Evolutionary conservation across 805 yeast genomes (phyloP).

Genomic region (Starmerella floricola): DNA sequence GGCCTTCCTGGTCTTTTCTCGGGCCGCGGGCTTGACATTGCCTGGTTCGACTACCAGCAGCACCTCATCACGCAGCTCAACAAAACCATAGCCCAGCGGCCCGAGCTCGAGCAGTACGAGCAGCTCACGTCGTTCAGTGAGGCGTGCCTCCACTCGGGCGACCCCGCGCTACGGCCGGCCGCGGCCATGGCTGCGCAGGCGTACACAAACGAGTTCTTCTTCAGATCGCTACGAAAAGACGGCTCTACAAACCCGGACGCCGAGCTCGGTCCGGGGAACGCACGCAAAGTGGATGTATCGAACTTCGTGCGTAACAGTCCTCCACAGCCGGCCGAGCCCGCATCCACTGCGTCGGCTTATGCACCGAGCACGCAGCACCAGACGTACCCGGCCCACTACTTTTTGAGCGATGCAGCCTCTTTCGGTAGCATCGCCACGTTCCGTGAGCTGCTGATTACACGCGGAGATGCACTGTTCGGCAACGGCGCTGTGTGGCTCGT

Average conservation of each 20-base stretch:
- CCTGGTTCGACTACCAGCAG: conserved; percentile 75
- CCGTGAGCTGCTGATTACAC: conserved; percentile 56
- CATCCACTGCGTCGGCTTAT: background rate
- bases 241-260: conserved; percentile 25
- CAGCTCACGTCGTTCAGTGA: conserved; percentile 10
- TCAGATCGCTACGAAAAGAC: conserved; percentile 26
- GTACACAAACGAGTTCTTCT: conserved; percentile 76
- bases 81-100: conserved; percentile 13
- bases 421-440: conserved; percentile 75
- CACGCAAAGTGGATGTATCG: conserved; percentile 21
- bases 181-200: conserved; percentile 74
- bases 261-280: conserved; percentile 19
- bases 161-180: conserved; percentile 32
- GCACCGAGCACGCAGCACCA: conserved; percentile 9
- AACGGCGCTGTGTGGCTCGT: conserved; percentile 93
- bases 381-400: conserved; percentile 10
- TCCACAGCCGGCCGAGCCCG: conserved; percentile 5
- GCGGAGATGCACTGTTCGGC: conserved; percentile 70
- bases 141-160: conserved; percentile 11
- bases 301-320: conserved; percentile 21
- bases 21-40: conserved; percentile 51
- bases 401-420: conserved; percentile 28
- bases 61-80: conserved; percentile 30
- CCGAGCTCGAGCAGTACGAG: conserved; percentile 9
- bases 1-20: conserved; percentile 61